Evolutionary conservation across 371 early-diverging fungal genomes (phyloP), one percentile per base, ranked within the genome.

Genomic region (Rhizomucor pusillus): DNA sequence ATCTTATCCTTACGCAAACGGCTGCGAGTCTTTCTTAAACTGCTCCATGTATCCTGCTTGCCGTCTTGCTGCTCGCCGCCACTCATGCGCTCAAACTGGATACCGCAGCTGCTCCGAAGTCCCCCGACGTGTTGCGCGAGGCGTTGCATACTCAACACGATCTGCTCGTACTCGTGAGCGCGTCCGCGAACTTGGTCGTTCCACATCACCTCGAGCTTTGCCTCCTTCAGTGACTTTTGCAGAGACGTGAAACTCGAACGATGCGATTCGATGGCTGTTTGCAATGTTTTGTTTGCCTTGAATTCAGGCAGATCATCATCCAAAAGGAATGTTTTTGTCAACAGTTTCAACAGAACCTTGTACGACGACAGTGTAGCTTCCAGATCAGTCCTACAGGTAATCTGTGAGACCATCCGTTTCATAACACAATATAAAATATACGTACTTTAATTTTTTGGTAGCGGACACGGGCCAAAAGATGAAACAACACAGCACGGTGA

Each of bases 61-160:
- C 18, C n/a, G 13, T 18, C 35, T 16, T 24, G 39, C 55, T 34
- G 55, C 13, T 3, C 39, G 29, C 14, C 39, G 29, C 14, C 29
- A 22, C 79, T 74, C 55, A 86, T 68, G 36, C 80, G 75, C 50
- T 84, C 86, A 62, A 81, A 82, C 47, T 87, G 83, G 12, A 87
- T 57, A 29, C 85, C 87, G 58, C 84, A 83, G 22, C 84, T 81
- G 55, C 85, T 85, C 18, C 85, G 69, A 23, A 87, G 63, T 9
- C 87, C 81, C 7, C 88, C 82, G 56, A 88, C 69, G 49, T 84
- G 82, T 59, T 85, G 86, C 22, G 88, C 81, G 12, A 90, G 65
- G 0, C 82, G 80, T 47, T 86, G 79, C 54, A 88, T 74, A 23
- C 75, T 71, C 1, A 71, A 56, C 0, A 82, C 69, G 33, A 82